These are phyloP conservation scores for Colletotrichum echinochloae DNA, from an alignment of 2,329 filamentous ascomycete species.

Conservation along the genomic window DNA sequence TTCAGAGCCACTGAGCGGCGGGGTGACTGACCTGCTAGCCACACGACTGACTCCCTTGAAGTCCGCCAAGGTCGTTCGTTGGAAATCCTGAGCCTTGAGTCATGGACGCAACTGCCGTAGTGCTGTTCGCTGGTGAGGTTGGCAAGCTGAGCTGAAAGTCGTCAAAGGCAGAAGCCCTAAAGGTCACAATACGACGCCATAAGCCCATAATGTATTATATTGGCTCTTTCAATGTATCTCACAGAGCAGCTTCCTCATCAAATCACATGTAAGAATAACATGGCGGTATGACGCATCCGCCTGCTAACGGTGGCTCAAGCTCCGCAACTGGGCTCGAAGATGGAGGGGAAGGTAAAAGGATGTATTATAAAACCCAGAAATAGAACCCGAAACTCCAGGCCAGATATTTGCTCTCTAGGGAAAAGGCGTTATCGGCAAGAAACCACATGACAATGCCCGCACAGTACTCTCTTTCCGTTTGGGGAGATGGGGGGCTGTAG, in stretches of 20 bases:
- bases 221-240: neutral
- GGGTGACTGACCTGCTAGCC: no score
- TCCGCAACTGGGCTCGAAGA: no score
- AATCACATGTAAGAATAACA: neutral
- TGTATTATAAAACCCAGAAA: constrained; percentile 57
- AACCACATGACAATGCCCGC: constrained; percentile 31
- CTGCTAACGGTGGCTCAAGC: neutral
- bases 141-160: no score
- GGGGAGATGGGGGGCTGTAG: neutral
- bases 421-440: constrained; percentile 37
- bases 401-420: constrained; percentile 56
- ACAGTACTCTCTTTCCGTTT: constrained; percentile 25
- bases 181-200: no score
- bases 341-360: constrained; percentile 23
- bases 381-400: constrained; percentile 62
- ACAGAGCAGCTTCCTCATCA: neutral
- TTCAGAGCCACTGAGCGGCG: no score
- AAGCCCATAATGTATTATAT: neutral
- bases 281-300: neutral
- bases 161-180: no score
- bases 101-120: no score
- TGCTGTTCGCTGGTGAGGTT: no score
- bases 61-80: no score
- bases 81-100: no score
- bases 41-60: no score